A percentile compares a stretch with the other conserved stretches of the same genome.
Conservation (phyloP, 1,284 basidiomycete genomes). For the Papiliotrema fonsecae region DNA sequence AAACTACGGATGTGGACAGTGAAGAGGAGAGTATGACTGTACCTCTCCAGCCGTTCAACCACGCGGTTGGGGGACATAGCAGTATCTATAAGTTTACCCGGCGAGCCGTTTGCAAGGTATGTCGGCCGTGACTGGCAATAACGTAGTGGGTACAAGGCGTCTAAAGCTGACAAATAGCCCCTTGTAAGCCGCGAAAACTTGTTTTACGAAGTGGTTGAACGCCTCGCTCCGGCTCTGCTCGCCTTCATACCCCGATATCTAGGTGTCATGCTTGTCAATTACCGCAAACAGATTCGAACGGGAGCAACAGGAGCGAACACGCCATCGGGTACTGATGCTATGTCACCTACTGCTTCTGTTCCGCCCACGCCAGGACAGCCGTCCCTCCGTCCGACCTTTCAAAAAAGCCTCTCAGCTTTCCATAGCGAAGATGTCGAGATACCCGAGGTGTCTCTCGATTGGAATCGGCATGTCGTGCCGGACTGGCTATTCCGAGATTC, state of each 20-base stretch:
- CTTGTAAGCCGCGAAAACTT: conserved; percentile 94
- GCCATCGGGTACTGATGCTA: conserved; percentile 11
- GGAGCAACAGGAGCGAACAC: conserved; percentile 33
- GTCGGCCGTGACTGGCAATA: conserved; percentile 22
- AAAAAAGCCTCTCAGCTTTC: conserved; percentile 36
- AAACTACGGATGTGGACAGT: conserved; percentile 9
- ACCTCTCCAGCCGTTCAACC: conserved; percentile 89
- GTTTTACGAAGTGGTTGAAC: conserved; percentile 95
- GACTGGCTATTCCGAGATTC: conserved; percentile 68
- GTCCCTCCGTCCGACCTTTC: conserved; percentile 20
- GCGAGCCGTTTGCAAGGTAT: conserved; percentile 94
- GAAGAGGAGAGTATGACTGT: conserved; percentile 67
- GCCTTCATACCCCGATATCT: conserved; percentile 94
- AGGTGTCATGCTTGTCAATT: conserved; percentile 96
- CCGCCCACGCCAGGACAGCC: conserved; percentile 27
- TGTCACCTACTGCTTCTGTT: conserved; percentile 18
- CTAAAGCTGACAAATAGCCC: conserved; percentile 56
- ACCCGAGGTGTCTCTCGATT: conserved; percentile 82
- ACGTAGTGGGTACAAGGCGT: no score
- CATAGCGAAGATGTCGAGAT: conserved; percentile 58
- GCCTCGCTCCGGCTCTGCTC: conserved; percentile 82
- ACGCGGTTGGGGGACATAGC: conserved; percentile 95
- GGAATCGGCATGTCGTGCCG: conserved; percentile 92
- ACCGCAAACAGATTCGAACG: conserved; percentile 55
- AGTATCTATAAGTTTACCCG: conserved; percentile 98